Evolutionary conservation across 306 rosid genomes (phyloP).

Genomic region (Abrus precatorius): DNA sequence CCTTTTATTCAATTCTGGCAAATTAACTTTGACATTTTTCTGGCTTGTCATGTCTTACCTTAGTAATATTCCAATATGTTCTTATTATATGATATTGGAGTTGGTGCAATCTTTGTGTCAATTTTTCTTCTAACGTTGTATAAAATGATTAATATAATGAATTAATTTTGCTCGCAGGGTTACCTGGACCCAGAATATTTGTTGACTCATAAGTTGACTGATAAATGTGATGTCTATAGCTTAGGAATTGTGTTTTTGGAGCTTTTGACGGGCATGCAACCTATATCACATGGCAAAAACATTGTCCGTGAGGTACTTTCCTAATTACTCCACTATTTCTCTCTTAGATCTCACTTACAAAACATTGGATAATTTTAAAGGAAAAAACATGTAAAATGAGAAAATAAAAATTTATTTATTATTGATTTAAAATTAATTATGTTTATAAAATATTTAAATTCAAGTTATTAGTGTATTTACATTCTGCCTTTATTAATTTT

Average conservation of each 20-base stretch:
- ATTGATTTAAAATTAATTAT: too few species aligned
- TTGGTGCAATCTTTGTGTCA: neutral
- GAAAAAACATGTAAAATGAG: too few species aligned
- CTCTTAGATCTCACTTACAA: too few species aligned
- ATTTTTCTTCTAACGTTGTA: constrained; percentile 14
- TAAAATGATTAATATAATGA: neutral
- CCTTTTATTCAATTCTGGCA: constrained; percentile 3
- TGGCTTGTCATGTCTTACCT: neutral
- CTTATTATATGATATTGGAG: neutral
- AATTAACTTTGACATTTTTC: constrained; percentile 7
- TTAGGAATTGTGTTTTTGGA: constrained; percentile 79
- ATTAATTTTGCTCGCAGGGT: constrained; percentile 61
- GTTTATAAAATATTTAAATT: too few species aligned
- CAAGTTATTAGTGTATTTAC: too few species aligned
- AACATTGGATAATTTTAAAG: too few species aligned
- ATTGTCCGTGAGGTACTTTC: constrained; percentile 80
- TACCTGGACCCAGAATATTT: constrained; percentile 84
- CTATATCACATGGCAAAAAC: constrained; percentile 82
- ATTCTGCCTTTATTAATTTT: too few species aligned
- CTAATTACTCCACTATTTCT: too few species aligned
- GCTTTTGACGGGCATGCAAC: constrained; percentile 73
- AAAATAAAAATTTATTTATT: too few species aligned
- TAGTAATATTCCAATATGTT: neutral
- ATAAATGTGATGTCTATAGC: constrained; percentile 85
- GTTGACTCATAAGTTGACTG: constrained; percentile 77